Percentiles rank a stretch among this genome's conserved stretches.
phyloP scores from a whole-genome alignment of 305 asterid genomes.

The Solanum hybrid region DNA sequence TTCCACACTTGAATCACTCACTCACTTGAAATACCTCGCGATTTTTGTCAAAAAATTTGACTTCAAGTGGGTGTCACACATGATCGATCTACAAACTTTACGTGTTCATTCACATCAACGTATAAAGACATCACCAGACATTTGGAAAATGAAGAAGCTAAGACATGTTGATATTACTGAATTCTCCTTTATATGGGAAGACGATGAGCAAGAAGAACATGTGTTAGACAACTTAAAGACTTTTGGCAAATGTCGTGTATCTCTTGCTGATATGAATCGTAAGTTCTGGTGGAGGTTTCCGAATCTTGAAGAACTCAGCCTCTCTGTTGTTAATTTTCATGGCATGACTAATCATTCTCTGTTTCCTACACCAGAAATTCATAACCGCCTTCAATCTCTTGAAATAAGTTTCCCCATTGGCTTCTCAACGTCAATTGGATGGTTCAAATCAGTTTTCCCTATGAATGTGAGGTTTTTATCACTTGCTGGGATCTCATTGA shows the following conservation, averaged over 20 bases:
- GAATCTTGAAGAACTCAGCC: background rate
- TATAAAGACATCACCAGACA: background rate
- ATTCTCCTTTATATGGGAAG: background rate
- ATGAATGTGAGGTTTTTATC: background rate
- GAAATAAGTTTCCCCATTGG: background rate
- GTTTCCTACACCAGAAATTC: background rate
- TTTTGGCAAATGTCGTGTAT: background rate
- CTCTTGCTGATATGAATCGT: background rate
- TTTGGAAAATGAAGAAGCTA: constrained; percentile 10
- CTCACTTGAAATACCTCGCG: background rate
- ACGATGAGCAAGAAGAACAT: background rate
- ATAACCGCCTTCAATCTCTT: background rate
- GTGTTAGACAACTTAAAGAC: background rate
- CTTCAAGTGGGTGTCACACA: constrained; percentile 5
- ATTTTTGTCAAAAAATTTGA: background rate
- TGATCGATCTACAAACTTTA: constrained; percentile 8
- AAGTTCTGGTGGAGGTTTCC: constrained; percentile 8
- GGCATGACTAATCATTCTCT: background rate
- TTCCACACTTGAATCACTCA: background rate
- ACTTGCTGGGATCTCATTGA: background rate
- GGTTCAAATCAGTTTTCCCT: background rate
- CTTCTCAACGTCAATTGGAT: no score
- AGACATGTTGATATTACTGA: constrained; percentile 4
- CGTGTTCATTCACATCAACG: background rate
- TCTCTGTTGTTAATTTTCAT: constrained; percentile 3